Evolutionary conservation across 2,329 filamentous ascomycete species (phyloP).

Genomic region (Aspergillus fischeri): DNA sequence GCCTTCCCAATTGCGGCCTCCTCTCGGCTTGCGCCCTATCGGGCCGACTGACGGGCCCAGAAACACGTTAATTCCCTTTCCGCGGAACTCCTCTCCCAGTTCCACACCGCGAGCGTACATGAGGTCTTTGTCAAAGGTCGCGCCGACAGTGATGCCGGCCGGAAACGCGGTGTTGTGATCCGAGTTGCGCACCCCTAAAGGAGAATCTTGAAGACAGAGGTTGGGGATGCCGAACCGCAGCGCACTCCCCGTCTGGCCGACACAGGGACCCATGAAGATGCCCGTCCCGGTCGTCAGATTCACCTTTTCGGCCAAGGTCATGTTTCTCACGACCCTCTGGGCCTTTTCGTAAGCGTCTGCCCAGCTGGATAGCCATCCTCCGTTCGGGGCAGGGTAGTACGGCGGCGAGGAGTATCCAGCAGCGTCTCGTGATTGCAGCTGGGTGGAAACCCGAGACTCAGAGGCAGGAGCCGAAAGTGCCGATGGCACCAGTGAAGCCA

Average conservation of each 20-base stretch:
- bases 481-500: conserved; percentile 4
- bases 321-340: conserved; percentile 62
- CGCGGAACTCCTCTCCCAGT: conserved; percentile 66
- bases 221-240: conserved; percentile 66
- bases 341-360: conserved; percentile 67
- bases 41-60: conserved; percentile 69
- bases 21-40: conserved; percentile 66
- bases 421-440: conserved; percentile 15
- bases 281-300: conserved; percentile 71
- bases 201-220: conserved; percentile 68
- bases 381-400: conserved; percentile 70
- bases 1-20: conserved; percentile 71
- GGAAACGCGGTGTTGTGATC: conserved; percentile 75
- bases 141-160: conserved; percentile 70
- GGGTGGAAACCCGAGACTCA: neutral
- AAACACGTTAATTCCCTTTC: conserved; percentile 68
- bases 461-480: conserved; percentile 4
- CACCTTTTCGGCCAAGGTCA: conserved; percentile 78
- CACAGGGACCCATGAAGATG: conserved; percentile 68
- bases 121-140: conserved; percentile 69
- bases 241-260: conserved; percentile 72
- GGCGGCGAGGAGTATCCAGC: conserved; percentile 40
- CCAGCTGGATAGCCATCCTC: conserved; percentile 69
- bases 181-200: conserved; percentile 66
- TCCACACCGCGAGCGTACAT: conserved; percentile 66